phyloP scores from a whole-genome alignment of 2,329 filamentous ascomycete species.

The Fusarium irregulare region DNA sequence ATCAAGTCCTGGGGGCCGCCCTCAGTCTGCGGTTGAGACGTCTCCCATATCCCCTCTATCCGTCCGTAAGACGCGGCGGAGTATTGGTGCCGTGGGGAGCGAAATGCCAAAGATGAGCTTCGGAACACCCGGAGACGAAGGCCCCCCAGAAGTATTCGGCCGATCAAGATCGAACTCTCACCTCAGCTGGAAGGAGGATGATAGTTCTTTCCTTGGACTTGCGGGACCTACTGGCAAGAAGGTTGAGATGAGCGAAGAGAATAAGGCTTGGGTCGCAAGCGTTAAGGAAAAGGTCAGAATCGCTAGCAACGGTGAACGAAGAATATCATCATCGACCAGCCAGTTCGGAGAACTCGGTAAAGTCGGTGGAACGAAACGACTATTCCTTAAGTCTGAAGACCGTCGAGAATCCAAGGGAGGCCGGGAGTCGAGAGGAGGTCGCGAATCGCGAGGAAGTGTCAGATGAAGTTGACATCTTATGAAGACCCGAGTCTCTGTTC shows the following conservation, averaged over 20 bases:
- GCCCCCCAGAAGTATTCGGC: slow-evolving; percentile 58
- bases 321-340: slow-evolving; percentile 46
- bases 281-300: slow-evolving; percentile 83
- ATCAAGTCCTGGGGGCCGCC: slow-evolving; percentile 56
- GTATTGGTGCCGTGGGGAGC: slow-evolving; percentile 52
- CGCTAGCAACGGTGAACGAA: slow-evolving; percentile 68
- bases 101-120: slow-evolving; percentile 51
- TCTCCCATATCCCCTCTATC: slow-evolving; percentile 61
- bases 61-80: slow-evolving; percentile 66
- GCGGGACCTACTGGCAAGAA: slow-evolving; percentile 76
- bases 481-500: slow-evolving; percentile 18
- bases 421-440: slow-evolving; percentile 26
- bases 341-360: slow-evolving; percentile 77
- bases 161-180: slow-evolving; percentile 65
- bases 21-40: slow-evolving; percentile 54
- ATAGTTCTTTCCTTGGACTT: slow-evolving; percentile 71
- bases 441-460: slow-evolving; percentile 36
- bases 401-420: slow-evolving; percentile 37
- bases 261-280: slow-evolving; percentile 82
- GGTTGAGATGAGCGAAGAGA: slow-evolving; percentile 76
- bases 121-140: slow-evolving; percentile 59
- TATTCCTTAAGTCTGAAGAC: slow-evolving; percentile 64
- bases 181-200: slow-evolving; percentile 69
- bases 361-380: slow-evolving; percentile 76
- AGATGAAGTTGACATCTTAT: slow-evolving; percentile 27